Evolutionary conservation across 805 yeast species (phyloP).

Genomic region (Saccharomycopsis sp.): DNA sequence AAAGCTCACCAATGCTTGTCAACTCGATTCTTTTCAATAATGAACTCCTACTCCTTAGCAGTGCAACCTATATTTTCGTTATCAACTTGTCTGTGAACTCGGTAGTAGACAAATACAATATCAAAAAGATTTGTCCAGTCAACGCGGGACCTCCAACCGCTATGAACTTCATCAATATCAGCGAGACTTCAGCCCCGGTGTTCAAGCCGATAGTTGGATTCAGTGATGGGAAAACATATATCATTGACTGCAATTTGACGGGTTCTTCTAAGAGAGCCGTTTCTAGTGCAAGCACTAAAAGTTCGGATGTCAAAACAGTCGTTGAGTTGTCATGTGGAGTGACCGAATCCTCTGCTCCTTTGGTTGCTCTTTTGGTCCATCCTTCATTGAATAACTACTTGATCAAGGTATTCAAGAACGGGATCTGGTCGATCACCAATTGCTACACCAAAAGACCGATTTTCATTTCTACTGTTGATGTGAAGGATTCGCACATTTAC

Average conservation of each 20-base stretch:
- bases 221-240: conserved; percentile 14
- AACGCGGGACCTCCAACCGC: not conserved
- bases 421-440: conserved; percentile 15
- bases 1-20: conserved; percentile 4
- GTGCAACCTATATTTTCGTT: conserved; percentile 10
- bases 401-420: conserved; percentile 18
- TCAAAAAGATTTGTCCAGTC: conserved; percentile 1
- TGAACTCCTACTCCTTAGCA: conserved; percentile 14
- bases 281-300: conserved; percentile 1
- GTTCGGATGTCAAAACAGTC: not conserved
- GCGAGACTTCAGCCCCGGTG: conserved; percentile 11
- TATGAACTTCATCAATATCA: conserved; percentile 13
- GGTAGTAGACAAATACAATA: conserved; percentile 8
- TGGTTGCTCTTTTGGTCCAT: conserved; percentile 18
- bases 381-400: conserved; percentile 20
- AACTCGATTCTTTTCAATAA: conserved; percentile 11
- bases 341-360: conserved; percentile 9
- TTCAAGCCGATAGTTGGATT: conserved; percentile 20
- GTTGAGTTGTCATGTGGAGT: not conserved
- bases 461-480: conserved; percentile 8
- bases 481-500: conserved; percentile 21
- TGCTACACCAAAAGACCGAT: conserved; percentile 17
- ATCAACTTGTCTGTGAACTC: conserved; percentile 13
- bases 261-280: conserved; percentile 1
- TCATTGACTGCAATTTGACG: conserved; percentile 18